Base-by-base conservation (phyloP, 768 basidiomycete species). In the Butyriboletus loyo region DNA sequence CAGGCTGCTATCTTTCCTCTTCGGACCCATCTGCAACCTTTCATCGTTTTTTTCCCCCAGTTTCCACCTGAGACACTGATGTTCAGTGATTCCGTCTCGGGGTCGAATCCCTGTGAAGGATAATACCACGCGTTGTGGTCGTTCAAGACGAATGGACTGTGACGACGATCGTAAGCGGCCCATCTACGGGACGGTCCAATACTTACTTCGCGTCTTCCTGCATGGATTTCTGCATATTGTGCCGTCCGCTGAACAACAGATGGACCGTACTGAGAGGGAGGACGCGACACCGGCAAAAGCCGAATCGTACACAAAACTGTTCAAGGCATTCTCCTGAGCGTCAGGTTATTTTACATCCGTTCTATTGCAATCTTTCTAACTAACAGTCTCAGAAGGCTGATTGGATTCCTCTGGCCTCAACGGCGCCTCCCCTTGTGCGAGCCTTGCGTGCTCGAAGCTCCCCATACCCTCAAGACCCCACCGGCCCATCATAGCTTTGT, bases 391-490 rank as follows among this genome's bases (percentile, higher is more conserved):
- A 21, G 35, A 22, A 35, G 42, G 24, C 38, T 46, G 47, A 11
- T 55, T 45, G 10, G 48, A 24, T 47, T 43, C 43, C 38, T 35
- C 35, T 25, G 24, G 43, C 28, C 60, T 55, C 31, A 69, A 54
- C 25, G 64, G 5, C 21, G 63, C 73, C 66, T 85, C 85, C 62
- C 82, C 84, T 50, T 70, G 72, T 21, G 78, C 79, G 31, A 89
- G 81, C 53, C 73, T 76, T 21, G 70, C 65, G 63, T 92, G 86
- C 65, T 90, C 88, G 69, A 98, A 98, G 65, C 89, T 92, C 50
- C 75, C 76, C 90, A 97, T 92, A 30, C 95, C 95, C 55, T 86
- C 77, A 28, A 98, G 75, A 30, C 96, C 96, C 94, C 93, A 97
- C 38, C 92, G 82, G 5, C 70, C 75, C 84, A 98, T 89, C 92